Percentiles rank a stretch among this genome's conserved stretches.
These are phyloP conservation scores for Boletus rubropictus DNA, from an alignment of 768 basidiomycete genomes.

Conservation along the genomic window DNA sequence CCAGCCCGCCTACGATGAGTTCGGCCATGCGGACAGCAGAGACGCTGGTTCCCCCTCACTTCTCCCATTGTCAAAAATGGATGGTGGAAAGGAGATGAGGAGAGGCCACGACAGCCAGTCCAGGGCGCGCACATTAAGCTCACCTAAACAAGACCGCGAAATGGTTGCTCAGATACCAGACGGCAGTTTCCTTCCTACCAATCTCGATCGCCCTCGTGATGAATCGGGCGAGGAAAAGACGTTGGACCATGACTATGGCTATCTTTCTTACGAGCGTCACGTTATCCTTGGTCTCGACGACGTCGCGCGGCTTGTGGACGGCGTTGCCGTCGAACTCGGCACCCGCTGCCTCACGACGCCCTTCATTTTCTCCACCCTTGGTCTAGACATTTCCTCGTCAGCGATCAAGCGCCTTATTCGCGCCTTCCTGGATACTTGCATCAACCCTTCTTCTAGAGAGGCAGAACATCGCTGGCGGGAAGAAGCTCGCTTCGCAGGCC, in stretches of 20 bases:
- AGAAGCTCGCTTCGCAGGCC: slow-evolving; percentile 78
- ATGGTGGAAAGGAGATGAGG: slow-evolving; percentile 42
- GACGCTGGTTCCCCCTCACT: slow-evolving; percentile 30
- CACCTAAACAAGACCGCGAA: slow-evolving; percentile 32
- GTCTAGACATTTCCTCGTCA: slow-evolving; percentile 76
- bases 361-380: slow-evolving; percentile 84
- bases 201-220: slow-evolving; percentile 42
- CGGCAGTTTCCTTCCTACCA: slow-evolving; percentile 49
- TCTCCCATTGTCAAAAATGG: slow-evolving; percentile 39
- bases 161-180: slow-evolving; percentile 40
- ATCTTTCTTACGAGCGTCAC: slow-evolving; percentile 66
- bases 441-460: slow-evolving; percentile 28
- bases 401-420: slow-evolving; percentile 72
- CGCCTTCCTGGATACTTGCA: slow-evolving; percentile 69
- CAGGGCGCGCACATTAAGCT: slow-evolving; percentile 39
- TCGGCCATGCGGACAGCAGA: slow-evolving; percentile 53
- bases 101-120: slow-evolving; percentile 32
- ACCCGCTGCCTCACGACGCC: slow-evolving; percentile 79
- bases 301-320: slow-evolving; percentile 64
- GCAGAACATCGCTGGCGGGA: slow-evolving; percentile 63
- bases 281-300: slow-evolving; percentile 74
- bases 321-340: slow-evolving; percentile 63
- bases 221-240: slow-evolving; percentile 36
- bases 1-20: slow-evolving; percentile 49
- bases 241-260: slow-evolving; percentile 56